Evolutionary conservation across 177 flowering plant genomes (phyloP).

Genomic region (Tripterygium wilfordii): DNA sequence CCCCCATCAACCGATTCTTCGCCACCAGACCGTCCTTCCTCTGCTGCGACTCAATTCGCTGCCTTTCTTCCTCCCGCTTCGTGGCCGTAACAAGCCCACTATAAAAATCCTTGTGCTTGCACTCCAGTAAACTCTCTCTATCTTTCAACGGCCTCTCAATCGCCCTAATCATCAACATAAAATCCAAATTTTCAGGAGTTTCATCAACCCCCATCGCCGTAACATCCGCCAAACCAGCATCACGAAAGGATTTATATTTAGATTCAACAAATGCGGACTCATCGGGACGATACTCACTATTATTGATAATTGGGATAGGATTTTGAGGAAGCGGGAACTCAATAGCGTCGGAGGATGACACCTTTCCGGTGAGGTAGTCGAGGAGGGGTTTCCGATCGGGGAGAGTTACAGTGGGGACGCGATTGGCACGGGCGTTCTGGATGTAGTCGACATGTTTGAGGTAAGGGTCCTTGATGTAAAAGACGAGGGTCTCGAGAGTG

Average conservation of each 20-base stretch:
- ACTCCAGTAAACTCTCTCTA: constrained; percentile 60
- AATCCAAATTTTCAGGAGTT: constrained; percentile 17
- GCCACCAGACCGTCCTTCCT: constrained; percentile 85
- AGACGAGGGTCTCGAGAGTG: constrained; percentile 80
- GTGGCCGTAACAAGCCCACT: constrained; percentile 52
- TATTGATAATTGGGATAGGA: constrained; percentile 2
- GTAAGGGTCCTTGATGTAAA: constrained; percentile 61
- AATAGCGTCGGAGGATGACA: constrained; percentile 65
- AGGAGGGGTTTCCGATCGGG: constrained; percentile 80
- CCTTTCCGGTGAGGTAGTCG: constrained; percentile 75
- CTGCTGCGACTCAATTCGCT: constrained; percentile 72
- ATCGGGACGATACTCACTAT: constrained; percentile 25
- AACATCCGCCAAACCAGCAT: constrained; percentile 1
- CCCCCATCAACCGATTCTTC: constrained; percentile 67
- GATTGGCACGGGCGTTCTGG: constrained; percentile 47
- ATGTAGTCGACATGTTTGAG: constrained; percentile 77
- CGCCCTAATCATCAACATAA: constrained; percentile 36
- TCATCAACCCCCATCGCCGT: not conserved
- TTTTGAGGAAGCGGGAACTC: constrained; percentile 37
- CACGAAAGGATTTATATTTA: constrained; percentile 4
- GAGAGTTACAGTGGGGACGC: constrained; percentile 69
- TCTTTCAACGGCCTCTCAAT: constrained; percentile 77
- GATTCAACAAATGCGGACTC: constrained; percentile 1
- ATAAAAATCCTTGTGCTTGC: constrained; percentile 67
- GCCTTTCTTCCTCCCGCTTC: constrained; percentile 77